phyloP scores from a whole-genome alignment of 2,329 filamentous ascomycete genomes.

The Phoma sp. region DNA sequence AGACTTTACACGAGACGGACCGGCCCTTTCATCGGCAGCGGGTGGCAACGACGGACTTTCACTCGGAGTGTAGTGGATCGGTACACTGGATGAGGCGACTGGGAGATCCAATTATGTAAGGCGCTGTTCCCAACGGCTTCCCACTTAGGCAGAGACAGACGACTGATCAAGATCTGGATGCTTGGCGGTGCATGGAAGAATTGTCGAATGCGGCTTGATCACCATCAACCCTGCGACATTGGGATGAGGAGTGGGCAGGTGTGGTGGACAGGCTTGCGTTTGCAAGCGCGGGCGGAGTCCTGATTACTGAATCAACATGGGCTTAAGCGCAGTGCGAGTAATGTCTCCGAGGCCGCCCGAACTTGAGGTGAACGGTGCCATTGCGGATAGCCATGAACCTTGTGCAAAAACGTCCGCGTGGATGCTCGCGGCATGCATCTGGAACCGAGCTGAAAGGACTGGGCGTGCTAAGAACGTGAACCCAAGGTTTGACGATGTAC shows the following conservation, averaged over 20 bases:
- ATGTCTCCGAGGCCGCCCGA: background rate
- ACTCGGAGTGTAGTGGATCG: background rate
- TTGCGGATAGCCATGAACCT: background rate
- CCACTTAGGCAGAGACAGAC: background rate
- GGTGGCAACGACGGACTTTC: slow-evolving; percentile 4
- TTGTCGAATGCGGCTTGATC: background rate
- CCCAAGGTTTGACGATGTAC: slow-evolving; percentile 1
- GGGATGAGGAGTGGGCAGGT: background rate
- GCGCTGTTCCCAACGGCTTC: background rate
- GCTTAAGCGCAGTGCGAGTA: background rate
- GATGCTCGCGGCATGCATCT: background rate
- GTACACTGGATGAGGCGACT: background rate
- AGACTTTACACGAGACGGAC: slow-evolving; percentile 1
- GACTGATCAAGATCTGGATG: background rate
- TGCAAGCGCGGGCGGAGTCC: background rate
- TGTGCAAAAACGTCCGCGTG: background rate
- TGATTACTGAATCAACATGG: background rate
- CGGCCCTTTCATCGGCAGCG: slow-evolving; percentile 6
- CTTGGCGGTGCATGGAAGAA: background rate
- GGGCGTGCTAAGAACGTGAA: background rate
- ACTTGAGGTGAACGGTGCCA: background rate
- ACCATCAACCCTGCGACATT: background rate
- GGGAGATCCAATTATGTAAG: background rate
- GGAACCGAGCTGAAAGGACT: background rate
- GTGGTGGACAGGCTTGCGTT: background rate